A percentile compares a stretch with the other conserved stretches of the same genome.
Evolutionary conservation across 176 grass and related monocot species (phyloP).

Genomic region (Elaeis guineensis): DNA sequence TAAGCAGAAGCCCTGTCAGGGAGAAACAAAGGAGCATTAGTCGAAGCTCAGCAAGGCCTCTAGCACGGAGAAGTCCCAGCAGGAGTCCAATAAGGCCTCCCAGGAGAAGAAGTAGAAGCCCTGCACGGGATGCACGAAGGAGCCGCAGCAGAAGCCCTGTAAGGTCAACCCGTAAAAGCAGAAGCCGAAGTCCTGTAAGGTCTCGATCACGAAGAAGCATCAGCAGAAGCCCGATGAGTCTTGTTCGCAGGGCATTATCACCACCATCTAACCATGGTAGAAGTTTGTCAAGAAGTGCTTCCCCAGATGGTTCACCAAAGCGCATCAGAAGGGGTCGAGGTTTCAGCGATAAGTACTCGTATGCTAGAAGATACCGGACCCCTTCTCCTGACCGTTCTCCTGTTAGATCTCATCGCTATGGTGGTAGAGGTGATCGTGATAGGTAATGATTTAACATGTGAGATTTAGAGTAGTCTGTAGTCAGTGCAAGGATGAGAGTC

Average conservation of each 20-base stretch:
- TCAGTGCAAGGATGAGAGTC: no score
- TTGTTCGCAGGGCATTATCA: constrained; percentile 48
- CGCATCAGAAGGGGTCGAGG: constrained; percentile 75
- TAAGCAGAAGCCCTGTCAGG: constrained; percentile 37
- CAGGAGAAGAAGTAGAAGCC: constrained; percentile 55
- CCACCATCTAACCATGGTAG: constrained; percentile 52
- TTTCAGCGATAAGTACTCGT: constrained; percentile 86
- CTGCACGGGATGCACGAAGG: constrained; percentile 32
- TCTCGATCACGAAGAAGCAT: constrained; percentile 10
- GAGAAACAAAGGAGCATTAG: constrained; percentile 52
- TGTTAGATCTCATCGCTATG: constrained; percentile 48
- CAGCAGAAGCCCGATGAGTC: constrained; percentile 13
- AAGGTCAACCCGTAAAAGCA: constrained; percentile 51
- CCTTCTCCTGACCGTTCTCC: constrained; percentile 70
- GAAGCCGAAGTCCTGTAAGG: constrained; percentile 62
- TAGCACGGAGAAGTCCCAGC: constrained; percentile 30
- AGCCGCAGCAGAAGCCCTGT: constrained; percentile 66
- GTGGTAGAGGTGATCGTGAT: constrained; percentile 67
- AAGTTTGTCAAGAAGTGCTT: constrained; percentile 80
- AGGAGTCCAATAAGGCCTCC: constrained; percentile 10
- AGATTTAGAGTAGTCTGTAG: constrained; percentile 1
- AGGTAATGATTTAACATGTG: constrained; percentile 30
- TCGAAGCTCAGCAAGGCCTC: constrained; percentile 36
- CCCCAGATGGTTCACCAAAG: constrained; percentile 84
- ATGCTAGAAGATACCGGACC: constrained; percentile 88